Base-by-base conservation (phyloP, 768 basidiomycete genomes). In the Tremella fuciformis region DNA sequence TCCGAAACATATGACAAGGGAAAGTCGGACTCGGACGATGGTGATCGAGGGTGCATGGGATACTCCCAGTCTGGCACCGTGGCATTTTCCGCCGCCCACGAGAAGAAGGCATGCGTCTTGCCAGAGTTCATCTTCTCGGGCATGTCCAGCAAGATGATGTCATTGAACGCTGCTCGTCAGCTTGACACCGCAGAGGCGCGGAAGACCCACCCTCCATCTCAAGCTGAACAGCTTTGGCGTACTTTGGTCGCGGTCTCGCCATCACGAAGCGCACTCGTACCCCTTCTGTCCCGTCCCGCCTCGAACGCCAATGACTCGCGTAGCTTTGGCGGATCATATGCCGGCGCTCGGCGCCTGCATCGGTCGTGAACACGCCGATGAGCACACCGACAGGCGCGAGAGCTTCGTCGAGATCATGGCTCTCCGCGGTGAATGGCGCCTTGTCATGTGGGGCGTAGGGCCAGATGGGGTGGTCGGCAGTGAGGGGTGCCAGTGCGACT, bases 51-150 rank as follows among this genome's bases (percentile, higher is more conserved):
- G 55, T 24, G 44, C 1, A 41, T 29, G 22, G 53, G 67, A 63
- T 67, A 71, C n/a, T 75, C 67, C 44, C 87, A 80, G 18, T 88
- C 86, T 41, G 91, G 91, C 0, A 97, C 91, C 84, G 89, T 91
- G 9, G 91, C 91, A 66, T 89, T 86, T 70, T 86, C 83, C 38
- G 89, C 84, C 3, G 93, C 90, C 94, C 94, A 98, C 13, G 84
- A 84, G 80, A 92, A 97, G 79, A 86, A 98, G 1, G 87, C 84
- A 71, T 94, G 82, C 3, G 89, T 88, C 78, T 98, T 98, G 57
- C 94, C 94, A 49, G 83, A 80, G 77, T 98, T 97, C 94, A 98
- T 97, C 77, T 97, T 96, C 79, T 98, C 94, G 9, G 83, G 71
- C 44, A 86, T 85, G 24, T 90, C 88, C 44, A 96, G 81, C 49